phyloP scores from a whole-genome alignment of 257 asterid genomes.

The Parsonsia alboflavescens region DNA sequence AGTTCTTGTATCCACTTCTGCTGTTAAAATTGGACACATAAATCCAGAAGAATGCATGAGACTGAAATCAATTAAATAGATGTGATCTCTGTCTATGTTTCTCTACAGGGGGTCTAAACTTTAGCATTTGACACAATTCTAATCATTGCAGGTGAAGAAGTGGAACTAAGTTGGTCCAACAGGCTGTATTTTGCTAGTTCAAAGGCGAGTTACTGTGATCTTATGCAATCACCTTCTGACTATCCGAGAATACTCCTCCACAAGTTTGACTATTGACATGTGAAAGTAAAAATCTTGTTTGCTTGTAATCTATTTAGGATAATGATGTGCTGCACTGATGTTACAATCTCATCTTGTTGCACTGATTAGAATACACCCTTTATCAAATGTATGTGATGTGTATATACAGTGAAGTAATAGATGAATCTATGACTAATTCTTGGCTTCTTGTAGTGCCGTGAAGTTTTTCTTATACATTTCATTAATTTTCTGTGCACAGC shows the following conservation, averaged over 20 bases:
- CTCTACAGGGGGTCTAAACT: neutral
- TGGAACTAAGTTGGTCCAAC: conserved; percentile 25
- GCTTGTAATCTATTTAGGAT: conserved; percentile 1
- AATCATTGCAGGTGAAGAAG: conserved; percentile 47
- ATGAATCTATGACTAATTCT: neutral
- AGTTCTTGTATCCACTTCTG: neutral
- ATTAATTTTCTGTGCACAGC: neutral
- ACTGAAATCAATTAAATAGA: neutral
- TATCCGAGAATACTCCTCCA: neutral
- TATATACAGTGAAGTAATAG: neutral
- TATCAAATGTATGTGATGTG: neutral
- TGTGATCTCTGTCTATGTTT: no score
- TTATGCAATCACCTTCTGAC: neutral
- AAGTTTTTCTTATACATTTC: neutral
- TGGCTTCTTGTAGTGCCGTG: neutral
- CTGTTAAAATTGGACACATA: neutral
- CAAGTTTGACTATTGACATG: conserved; percentile 12
- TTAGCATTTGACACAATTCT: conserved; percentile 3
- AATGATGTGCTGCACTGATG: conserved; percentile 1
- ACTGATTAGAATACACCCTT: neutral
- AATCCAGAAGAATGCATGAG: neutral
- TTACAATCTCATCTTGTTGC: neutral
- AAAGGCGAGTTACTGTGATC: conserved; percentile 6
- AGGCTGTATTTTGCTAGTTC: neutral
- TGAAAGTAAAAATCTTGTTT: conserved; percentile 14